A percentile compares a stretch with the other conserved stretches of the same genome.
Conservation (phyloP, 257 asterid genomes). For the Ilex aquifolium region DNA sequence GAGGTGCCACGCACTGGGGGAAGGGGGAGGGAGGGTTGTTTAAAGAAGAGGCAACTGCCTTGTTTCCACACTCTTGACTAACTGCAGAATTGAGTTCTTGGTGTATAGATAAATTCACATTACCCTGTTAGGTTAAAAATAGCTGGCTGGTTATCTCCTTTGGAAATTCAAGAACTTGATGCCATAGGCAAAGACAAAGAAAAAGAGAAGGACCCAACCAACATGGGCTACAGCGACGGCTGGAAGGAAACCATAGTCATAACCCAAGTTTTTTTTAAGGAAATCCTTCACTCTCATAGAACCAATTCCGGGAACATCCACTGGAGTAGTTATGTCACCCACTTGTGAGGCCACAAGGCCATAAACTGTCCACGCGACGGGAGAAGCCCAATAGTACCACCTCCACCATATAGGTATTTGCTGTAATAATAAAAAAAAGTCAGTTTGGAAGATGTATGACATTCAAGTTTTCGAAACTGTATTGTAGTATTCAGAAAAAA, state of each 20-base stretch:
- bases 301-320: constrained; percentile 37
- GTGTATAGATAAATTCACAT: neutral
- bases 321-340: constrained; percentile 23
- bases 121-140: neutral
- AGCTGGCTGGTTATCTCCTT: neutral
- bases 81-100: neutral
- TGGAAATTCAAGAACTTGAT: neutral
- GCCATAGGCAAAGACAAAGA: neutral
- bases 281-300: constrained; percentile 22
- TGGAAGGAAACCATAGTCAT: constrained; percentile 35
- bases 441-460: neutral
- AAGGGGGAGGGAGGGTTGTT: no score
- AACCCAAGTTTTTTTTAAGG: constrained; percentile 30
- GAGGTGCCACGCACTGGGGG: no score
- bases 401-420: constrained; percentile 58
- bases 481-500: neutral
- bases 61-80: neutral
- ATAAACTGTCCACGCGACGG: constrained; percentile 44
- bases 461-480: neutral
- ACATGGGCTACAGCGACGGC: constrained; percentile 1
- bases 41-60: neutral
- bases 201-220: neutral
- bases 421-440: constrained; percentile 12
- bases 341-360: constrained; percentile 37
- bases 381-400: constrained; percentile 55